Evolutionary conservation across 2,329 filamentous ascomycete genomes (phyloP).

Genomic region (Alternaria triticina): DNA sequence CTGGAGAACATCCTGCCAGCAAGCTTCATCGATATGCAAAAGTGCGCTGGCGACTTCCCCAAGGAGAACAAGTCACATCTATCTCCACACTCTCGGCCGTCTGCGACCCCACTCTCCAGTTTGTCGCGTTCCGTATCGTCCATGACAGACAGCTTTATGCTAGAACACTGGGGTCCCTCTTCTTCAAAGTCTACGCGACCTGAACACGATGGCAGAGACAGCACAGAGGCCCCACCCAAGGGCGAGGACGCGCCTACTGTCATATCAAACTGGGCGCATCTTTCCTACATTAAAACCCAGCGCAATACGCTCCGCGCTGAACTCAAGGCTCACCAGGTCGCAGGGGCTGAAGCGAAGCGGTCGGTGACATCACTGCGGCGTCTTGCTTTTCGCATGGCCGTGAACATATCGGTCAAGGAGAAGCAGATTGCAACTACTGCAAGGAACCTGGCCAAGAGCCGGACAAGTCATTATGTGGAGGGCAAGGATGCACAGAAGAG

Average conservation of each 20-base stretch:
- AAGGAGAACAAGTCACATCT: conserved; percentile 29
- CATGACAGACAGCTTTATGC: conserved; percentile 45
- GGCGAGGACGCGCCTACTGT: conserved; percentile 33
- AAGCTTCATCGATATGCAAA: conserved; percentile 23
- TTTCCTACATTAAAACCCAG: conserved; percentile 45
- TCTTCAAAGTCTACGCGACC: conserved; percentile 18
- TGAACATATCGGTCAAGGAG: conserved; percentile 50
- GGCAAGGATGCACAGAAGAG: conserved; percentile 42
- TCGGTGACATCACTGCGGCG: conserved; percentile 44
- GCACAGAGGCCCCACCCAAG: conserved; percentile 18
- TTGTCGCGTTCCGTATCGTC: conserved; percentile 41
- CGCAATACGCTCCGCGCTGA: conserved; percentile 41
- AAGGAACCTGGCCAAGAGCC: conserved; percentile 38
- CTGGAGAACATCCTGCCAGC: conserved; percentile 40
- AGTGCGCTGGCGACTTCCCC: conserved; percentile 10
- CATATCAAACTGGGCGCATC: conserved; percentile 46
- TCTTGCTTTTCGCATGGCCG: conserved; percentile 47
- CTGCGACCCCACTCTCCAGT: conserved; percentile 27
- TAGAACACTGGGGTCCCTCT: conserved; percentile 32
- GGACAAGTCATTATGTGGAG: conserved; percentile 41
- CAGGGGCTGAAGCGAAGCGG: conserved; percentile 42
- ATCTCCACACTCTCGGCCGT: conserved; percentile 21
- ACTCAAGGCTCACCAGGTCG: conserved; percentile 42
- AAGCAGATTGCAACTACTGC: conserved; percentile 45
- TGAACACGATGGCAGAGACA: conserved; percentile 16